phyloP scores from a whole-genome alignment of 2,329 filamentous ascomycete genomes.

The Paecilomyces dactylethromorphus region DNA sequence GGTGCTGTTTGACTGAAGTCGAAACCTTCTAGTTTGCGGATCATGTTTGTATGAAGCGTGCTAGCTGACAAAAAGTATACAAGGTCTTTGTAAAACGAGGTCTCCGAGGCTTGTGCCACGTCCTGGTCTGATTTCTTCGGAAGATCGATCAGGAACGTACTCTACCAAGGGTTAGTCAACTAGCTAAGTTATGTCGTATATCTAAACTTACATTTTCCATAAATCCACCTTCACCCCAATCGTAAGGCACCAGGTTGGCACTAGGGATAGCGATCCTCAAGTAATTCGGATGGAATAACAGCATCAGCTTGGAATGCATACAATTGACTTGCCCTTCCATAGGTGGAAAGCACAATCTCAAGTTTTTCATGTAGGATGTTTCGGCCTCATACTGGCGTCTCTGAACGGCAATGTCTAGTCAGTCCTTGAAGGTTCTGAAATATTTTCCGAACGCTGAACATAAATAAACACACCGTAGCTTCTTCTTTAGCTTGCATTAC shows the following conservation, averaged over 20 bases:
- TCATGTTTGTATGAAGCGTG: slow-evolving; percentile 57
- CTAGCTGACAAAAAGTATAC: slow-evolving; percentile 63
- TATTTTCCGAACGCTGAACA: background rate
- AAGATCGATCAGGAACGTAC: slow-evolving; percentile 86
- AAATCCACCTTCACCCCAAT: slow-evolving; percentile 73
- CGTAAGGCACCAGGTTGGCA: slow-evolving; percentile 76
- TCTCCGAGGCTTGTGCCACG: slow-evolving; percentile 20
- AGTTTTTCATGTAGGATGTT: slow-evolving; percentile 40
- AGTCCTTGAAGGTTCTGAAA: background rate
- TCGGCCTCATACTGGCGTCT: slow-evolving; percentile 33
- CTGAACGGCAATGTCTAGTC: slow-evolving; percentile 14
- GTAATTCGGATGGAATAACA: slow-evolving; percentile 70
- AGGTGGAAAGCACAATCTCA: slow-evolving; percentile 71
- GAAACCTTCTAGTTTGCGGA: slow-evolving; percentile 66
- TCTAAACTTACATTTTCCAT: slow-evolving; percentile 68
- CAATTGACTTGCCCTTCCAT: slow-evolving; percentile 65
- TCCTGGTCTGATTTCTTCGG: slow-evolving; percentile 44
- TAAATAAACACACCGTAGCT: slow-evolving; percentile 25
- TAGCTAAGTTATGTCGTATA: background rate
- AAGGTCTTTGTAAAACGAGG: slow-evolving; percentile 64
- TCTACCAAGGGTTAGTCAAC: slow-evolving; percentile 38
- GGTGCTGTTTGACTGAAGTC: slow-evolving; percentile 69
- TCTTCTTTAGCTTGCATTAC: slow-evolving; percentile 55
- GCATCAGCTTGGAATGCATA: slow-evolving; percentile 93
- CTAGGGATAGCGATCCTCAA: slow-evolving; percentile 78